phyloP scores from a whole-genome alignment of 108 stramenopile genomes.

The Poteriospumella lacustris region DNA sequence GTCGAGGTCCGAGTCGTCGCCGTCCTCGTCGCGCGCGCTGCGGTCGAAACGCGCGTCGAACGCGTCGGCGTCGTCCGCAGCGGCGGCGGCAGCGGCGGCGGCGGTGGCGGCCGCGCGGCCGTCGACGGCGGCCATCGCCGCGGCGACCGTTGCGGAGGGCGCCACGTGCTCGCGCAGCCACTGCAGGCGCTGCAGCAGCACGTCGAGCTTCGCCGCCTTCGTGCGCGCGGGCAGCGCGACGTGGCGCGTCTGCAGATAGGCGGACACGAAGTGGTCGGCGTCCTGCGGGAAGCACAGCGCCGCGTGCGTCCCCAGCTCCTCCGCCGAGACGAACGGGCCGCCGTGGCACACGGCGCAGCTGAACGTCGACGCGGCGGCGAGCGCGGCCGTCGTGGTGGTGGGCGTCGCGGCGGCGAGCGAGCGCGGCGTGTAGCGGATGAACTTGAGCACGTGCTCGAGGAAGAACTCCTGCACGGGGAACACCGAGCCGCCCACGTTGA shows the following conservation, averaged over 20 bases:
- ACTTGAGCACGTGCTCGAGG: slow-evolving; percentile 70
- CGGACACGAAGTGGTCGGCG: too few relatives aligned
- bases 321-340: slow-evolving; percentile 31
- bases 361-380: neutral
- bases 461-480: slow-evolving; percentile 66
- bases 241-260: too few relatives aligned
- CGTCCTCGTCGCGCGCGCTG: slow-evolving; percentile 29
- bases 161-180: too few relatives aligned
- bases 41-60: too few relatives aligned
- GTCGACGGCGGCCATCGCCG: neutral
- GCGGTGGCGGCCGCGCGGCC: too few relatives aligned
- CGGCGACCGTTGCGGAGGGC: neutral
- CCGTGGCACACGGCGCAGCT: slow-evolving; percentile 29
- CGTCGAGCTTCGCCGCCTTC: slow-evolving; percentile 16
- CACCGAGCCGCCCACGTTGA: slow-evolving; percentile 72
- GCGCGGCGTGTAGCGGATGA: slow-evolving; percentile 33
- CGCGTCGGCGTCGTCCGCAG: slow-evolving; percentile 17
- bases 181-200: neutral
- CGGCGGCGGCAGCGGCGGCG: too few relatives aligned
- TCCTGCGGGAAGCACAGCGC: slow-evolving; percentile 44
- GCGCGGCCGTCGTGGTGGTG: neutral
- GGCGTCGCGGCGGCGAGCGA: neutral
- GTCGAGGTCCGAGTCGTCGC: slow-evolving; percentile 23
- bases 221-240: too few relatives aligned
- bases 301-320: slow-evolving; percentile 48